Conservation (phyloP, 1,284 basidiomycete species). For the Peniophora sp. region DNA sequence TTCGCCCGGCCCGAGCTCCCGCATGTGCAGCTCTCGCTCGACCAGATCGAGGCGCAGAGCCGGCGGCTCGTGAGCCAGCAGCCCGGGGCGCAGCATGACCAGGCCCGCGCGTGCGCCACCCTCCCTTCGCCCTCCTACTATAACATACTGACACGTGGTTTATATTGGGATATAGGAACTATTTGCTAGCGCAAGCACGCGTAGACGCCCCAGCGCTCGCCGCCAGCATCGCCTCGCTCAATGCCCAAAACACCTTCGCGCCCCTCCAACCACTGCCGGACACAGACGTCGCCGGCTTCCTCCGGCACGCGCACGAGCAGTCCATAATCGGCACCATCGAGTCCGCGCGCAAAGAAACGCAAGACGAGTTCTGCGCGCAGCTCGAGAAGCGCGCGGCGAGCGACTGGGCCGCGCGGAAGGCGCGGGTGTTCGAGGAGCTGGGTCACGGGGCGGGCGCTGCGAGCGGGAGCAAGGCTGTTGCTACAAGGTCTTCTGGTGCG, state of each 20-base stretch:
- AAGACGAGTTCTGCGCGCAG: slow-evolving; percentile 78
- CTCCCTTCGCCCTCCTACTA: slow-evolving; percentile 3
- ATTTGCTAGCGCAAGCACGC: slow-evolving; percentile 83
- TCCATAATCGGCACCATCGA: slow-evolving; percentile 91
- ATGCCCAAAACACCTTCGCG: slow-evolving; percentile 81
- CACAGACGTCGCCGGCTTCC: slow-evolving; percentile 83
- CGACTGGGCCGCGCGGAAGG: slow-evolving; percentile 90
- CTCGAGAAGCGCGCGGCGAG: slow-evolving; percentile 69
- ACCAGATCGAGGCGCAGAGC: slow-evolving; percentile 89
- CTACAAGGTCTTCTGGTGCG: slow-evolving; percentile 49
- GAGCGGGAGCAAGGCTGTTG: slow-evolving; percentile 52
- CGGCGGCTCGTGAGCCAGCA: slow-evolving; percentile 70
- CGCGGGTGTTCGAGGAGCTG: slow-evolving; percentile 85
- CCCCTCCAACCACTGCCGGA: slow-evolving; percentile 85
- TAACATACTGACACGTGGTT: not conserved
- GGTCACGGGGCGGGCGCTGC: slow-evolving; percentile 53
- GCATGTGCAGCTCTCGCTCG: slow-evolving; percentile 78
- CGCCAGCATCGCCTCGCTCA: slow-evolving; percentile 75
- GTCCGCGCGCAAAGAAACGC: slow-evolving; percentile 79
- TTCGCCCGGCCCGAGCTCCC: slow-evolving; percentile 74
- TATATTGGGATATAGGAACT: slow-evolving; percentile 44
- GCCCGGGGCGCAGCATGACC: slow-evolving; percentile 51
- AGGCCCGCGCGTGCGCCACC: slow-evolving; percentile 63
- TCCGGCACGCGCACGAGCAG: slow-evolving; percentile 90
- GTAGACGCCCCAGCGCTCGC: slow-evolving; percentile 79